Evolutionary conservation across 2,329 filamentous ascomycete species (phyloP), one percentile per base, ranked within the genome.

Genomic region (Fusarium paranaense): DNA sequence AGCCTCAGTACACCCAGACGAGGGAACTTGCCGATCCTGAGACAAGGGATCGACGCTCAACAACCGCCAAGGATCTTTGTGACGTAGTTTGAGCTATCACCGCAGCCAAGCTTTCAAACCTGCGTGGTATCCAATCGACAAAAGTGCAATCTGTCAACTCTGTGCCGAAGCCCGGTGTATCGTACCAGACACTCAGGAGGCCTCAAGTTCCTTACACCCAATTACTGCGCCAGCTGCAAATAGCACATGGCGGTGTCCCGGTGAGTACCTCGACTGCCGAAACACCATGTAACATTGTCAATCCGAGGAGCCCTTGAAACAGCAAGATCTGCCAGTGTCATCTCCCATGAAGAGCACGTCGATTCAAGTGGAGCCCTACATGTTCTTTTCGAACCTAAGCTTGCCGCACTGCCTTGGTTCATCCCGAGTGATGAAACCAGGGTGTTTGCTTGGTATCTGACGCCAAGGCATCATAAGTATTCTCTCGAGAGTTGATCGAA

Each of bases 31-130:
- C 65, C 70, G 61, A 71, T 70, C 68, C 68, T 66, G 37, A 69
- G 71, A 69, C 68, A 60, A 37, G 52, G 32, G 67, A 72, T 73
- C 68, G 59, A 60, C 68, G 30, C 27, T 67, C 64, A 38, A 37
- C 47, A 58, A 50, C 50, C 16, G 30, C 42, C 42, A 40, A 47
- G 58, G 62, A 60, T 62, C 64, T 52, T 54, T 47, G 62, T 71
- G 64, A 71, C 60, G 60, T 64, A 66, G 66, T 62, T 66, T 64
- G 64, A 56, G 50, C 33, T 66, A 66, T 69, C 65, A 8, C 45
- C 32, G 10, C 32, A 22, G 63, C 63, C 54, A 69, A 67, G 59
- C 45, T 11, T 47, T 30, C 18, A 42, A 52, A 62, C 40, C 22
- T 22, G 42, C 37, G 5, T 22, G 13, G 56, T 10, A 47, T 65